phyloP scores from a whole-genome alignment of 441 rosid genomes.

The Viola pubescens region DNA sequence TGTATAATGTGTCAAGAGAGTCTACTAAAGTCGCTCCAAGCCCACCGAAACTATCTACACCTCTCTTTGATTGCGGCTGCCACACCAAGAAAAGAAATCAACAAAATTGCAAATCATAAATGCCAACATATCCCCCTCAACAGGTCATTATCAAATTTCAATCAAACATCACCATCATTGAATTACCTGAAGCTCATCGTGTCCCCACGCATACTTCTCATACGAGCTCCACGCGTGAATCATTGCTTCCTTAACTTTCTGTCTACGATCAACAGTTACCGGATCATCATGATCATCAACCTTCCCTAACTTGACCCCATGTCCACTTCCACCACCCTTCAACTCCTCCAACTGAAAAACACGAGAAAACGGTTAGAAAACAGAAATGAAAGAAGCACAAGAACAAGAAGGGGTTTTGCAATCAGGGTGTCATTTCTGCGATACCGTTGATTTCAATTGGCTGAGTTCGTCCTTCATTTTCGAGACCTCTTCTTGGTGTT shows the following conservation, averaged over 20 bases:
- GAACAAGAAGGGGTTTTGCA: background rate
- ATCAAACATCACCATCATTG: too few species aligned
- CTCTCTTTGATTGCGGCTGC: conserved; percentile 89
- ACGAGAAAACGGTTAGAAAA: background rate
- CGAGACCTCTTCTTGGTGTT: conserved; percentile 64
- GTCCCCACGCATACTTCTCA: conserved; percentile 96
- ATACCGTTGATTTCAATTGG: conserved; percentile 51
- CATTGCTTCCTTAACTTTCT: conserved; percentile 95
- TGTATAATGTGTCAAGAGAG: conserved; percentile 82
- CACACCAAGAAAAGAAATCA: conserved; percentile 7
- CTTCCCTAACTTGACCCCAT: conserved; percentile 13
- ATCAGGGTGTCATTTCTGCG: background rate
- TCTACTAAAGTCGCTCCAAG: conserved; percentile 94
- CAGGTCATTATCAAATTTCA: background rate
- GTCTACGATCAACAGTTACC: conserved; percentile 51
- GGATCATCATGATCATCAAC: conserved; percentile 42
- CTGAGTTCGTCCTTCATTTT: conserved; percentile 43
- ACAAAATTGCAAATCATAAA: background rate
- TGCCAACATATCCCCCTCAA: background rate
- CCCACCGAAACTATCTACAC: conserved; percentile 91
- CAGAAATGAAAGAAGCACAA: background rate
- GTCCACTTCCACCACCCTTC: conserved; percentile 19
- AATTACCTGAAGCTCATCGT: conserved; percentile 88
- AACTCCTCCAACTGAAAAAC: conserved; percentile 39
- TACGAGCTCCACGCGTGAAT: conserved; percentile 93